These are phyloP conservation scores for Alternaria gansuensis DNA, from an alignment of 2,329 filamentous ascomycete genomes.

Conservation along the genomic window DNA sequence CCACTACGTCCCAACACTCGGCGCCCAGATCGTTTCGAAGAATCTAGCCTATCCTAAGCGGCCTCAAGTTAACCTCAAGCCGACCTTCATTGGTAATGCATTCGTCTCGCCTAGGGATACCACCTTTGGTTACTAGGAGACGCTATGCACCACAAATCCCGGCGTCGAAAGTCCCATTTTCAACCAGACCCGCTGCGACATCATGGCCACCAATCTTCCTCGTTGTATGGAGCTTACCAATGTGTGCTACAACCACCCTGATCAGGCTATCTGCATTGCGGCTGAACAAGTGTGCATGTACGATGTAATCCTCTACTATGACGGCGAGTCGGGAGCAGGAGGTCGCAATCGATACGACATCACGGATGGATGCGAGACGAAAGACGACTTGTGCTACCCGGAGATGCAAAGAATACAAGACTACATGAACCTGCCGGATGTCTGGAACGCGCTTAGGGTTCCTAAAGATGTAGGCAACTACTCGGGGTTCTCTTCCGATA, in stretches of 20 bases:
- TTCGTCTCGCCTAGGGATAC: slow-evolving; percentile 56
- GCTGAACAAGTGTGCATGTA: slow-evolving; percentile 52
- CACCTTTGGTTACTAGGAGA: slow-evolving; percentile 58
- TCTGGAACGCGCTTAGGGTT: slow-evolving; percentile 46
- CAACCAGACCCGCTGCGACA: slow-evolving; percentile 58
- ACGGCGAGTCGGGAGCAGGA: slow-evolving; percentile 53
- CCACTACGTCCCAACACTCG: slow-evolving; percentile 59
- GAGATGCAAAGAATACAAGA: slow-evolving; percentile 40
- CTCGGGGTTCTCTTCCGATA: slow-evolving; percentile 35
- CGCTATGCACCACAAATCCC: slow-evolving; percentile 58
- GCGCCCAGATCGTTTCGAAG: slow-evolving; percentile 56
- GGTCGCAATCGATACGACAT: slow-evolving; percentile 59
- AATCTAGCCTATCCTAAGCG: slow-evolving; percentile 55
- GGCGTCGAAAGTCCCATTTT: slow-evolving; percentile 56
- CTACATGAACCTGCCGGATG: slow-evolving; percentile 48
- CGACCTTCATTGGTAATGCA: slow-evolving; percentile 60
- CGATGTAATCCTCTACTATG: slow-evolving; percentile 54
- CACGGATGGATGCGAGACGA: slow-evolving; percentile 50
- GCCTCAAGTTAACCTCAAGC: slow-evolving; percentile 56
- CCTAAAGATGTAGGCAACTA: slow-evolving; percentile 49
- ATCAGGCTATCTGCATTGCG: slow-evolving; percentile 55
- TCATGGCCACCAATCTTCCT: slow-evolving; percentile 57
- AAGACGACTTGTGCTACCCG: slow-evolving; percentile 53
- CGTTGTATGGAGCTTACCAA: slow-evolving; percentile 56
- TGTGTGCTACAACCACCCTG: slow-evolving; percentile 54